Evolutionary conservation across 352 stramenopile genomes (phyloP).

Genomic region (Pythium brassicae): DNA sequence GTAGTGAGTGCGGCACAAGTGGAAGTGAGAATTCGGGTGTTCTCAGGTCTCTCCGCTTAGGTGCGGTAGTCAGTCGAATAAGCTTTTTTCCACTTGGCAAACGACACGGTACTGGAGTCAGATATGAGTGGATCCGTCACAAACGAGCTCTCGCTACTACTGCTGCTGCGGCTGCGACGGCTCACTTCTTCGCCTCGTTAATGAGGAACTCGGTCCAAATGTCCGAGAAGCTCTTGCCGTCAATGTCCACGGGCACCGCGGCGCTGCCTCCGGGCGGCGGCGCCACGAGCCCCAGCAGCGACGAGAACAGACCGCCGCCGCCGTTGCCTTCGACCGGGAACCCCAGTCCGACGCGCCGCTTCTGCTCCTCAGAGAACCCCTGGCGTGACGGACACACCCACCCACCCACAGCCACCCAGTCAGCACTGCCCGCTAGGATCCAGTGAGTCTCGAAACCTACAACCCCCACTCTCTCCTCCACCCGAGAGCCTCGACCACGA

Average conservation of each 20-base stretch:
- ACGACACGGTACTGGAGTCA: too few species aligned
- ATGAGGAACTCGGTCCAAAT: constrained; percentile 71
- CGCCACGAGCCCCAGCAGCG: constrained; percentile 47
- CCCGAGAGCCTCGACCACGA: neutral
- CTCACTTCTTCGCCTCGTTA: constrained; percentile 34
- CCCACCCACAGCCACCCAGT: neutral
- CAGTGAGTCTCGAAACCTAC: too few species aligned
- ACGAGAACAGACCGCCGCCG: constrained; percentile 63
- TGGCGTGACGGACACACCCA: constrained; percentile 3
- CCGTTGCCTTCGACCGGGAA: constrained; percentile 51
- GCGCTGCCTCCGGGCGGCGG: constrained; percentile 4
- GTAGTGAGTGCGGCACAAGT: too few species aligned
- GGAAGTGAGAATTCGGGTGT: too few species aligned
- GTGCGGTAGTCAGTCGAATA: too few species aligned
- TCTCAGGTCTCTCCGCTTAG: too few species aligned
- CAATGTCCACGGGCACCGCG: constrained; percentile 16
- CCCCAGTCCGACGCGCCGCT: constrained; percentile 51
- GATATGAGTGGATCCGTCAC: too few species aligned
- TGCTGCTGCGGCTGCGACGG: too few species aligned
- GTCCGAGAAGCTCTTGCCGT: constrained; percentile 68
- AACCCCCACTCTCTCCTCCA: too few species aligned
- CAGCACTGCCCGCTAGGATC: neutral
- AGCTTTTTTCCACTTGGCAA: too few species aligned
- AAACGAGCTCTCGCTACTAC: too few species aligned
- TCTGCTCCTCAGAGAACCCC: constrained; percentile 68